A percentile compares a stretch with the other conserved stretches of the same genome.
phyloP scores from a whole-genome alignment of 140 eudicot genomes.

The Anethum foeniculum region DNA sequence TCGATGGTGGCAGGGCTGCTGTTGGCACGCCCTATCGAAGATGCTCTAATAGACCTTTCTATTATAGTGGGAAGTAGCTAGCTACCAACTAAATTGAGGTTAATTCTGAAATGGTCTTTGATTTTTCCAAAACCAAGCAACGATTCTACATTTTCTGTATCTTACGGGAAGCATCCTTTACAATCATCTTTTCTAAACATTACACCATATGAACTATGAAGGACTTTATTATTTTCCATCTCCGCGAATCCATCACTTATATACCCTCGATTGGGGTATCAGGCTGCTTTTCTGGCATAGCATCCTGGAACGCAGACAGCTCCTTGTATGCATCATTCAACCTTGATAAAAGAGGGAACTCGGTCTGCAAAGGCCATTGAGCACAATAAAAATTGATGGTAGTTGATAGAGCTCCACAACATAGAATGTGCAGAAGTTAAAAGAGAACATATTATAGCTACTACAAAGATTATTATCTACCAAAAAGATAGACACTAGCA shows the following conservation, averaged over 20 bases:
- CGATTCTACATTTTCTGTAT: background rate
- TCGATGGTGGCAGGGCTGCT: too few species aligned
- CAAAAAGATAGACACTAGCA: background rate
- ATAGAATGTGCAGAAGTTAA: background rate
- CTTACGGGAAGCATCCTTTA: background rate
- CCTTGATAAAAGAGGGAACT: constrained; percentile 54
- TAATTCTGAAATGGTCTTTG: too few species aligned
- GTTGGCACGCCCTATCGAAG: too few species aligned
- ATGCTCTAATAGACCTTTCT: too few species aligned
- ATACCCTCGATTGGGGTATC: constrained; percentile 22
- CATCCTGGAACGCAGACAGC: constrained; percentile 59
- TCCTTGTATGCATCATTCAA: constrained; percentile 52
- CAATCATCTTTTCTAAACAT: background rate
- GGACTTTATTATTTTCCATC: background rate
- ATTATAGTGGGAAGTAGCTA: too few species aligned
- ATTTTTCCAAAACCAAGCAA: background rate
- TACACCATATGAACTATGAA: background rate
- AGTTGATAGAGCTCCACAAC: background rate
- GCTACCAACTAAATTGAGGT: background rate
- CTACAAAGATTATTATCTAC: background rate
- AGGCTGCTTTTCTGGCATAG: constrained; percentile 62
- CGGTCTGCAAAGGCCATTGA: constrained; percentile 35
- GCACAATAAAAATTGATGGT: background rate
- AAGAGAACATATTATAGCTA: background rate
- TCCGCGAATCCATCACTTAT: background rate